Evolutionary conservation across 2,329 filamentous ascomycete species (phyloP), one percentile per base, ranked within the genome.

Genomic region (Aspergillus hiratsukae): DNA sequence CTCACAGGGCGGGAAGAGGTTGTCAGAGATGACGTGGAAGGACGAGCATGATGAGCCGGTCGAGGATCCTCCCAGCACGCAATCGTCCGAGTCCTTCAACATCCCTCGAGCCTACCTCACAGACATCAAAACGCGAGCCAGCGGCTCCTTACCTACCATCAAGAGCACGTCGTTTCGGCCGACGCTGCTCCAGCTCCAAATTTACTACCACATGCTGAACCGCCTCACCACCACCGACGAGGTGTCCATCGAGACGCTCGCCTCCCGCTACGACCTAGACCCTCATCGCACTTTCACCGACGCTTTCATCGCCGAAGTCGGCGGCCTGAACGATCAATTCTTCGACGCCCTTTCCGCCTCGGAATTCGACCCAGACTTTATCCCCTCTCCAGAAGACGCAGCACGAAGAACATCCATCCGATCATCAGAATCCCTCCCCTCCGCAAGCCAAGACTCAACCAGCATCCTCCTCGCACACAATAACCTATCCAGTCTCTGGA

Each of bases 151-250:
- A 2, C 90, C 91, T 1, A 80, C 83, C 1, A 66, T 75, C 27
- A 73, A 70, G 55, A 83, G 85, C 23, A 77, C 84, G 0, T 83
- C 86, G 0, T 80, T 90, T 48, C 83, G 88, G 10, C 90, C 90
- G 0, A 90, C 91, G 0, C 85, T 87, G 64, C 87, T 97, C 58
- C 94, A 99, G 69, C 79, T 97, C 0, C 91, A 95, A 73, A 78
- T 97, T 0, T 99, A 97, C 69, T 91, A 93, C 62, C 86, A 87
- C 27, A 85, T 97, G 53, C 79, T 99, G n/a, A 84, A 86, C 9
- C 81, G 86, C 2, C 84, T 97, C 65, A 56, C 67, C 23, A 89
- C 88, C 0, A 81, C 84, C 0, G 87, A 87, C 51, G 81, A 82
- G 7, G 80, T 96, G 0, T 83, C 91, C 55, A 89, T 91, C 37